Base-by-base conservation (phyloP, 352 stramenopile species). In the Elongisporangium prolatum region DNA sequence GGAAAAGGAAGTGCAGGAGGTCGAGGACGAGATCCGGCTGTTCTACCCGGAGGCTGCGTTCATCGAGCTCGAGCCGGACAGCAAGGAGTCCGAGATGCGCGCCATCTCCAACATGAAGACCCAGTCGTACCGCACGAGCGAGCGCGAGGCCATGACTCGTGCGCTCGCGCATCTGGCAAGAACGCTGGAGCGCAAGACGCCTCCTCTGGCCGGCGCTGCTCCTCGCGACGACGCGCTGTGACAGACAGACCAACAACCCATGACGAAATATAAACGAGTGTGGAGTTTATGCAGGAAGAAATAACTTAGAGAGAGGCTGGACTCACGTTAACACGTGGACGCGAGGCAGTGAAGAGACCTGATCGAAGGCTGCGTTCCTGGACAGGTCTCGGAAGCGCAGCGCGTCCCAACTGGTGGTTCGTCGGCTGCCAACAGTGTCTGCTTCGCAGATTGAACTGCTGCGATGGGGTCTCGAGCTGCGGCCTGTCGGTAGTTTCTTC, bases 51-150 rank as follows among this genome's bases (percentile, higher is more conserved):
- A 96, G 55, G 95, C 96, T 0, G 91, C 95, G 38, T 99, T 97
- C 74, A 99, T 99, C 58, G 96, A 99, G 65, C 79, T 99, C 22
- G 96, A 99, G 74, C 95, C 95, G 20, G 97, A 98, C 80, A 93
- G 83, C 73, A 95, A 95, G 54, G 83, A 93, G 61, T 91, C 85
- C 47, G 83, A 93, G 65, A 92, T 93, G 85, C 83, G 82, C 38
- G 85, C 85, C 17, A 84, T 95, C 52, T 75, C 76, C 58, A 89
- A 80, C 50, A 92, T 92, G 74, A 77, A 88, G 61, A 91, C 79
- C 16, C 84, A 89, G 57, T 92, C 83, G 52, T 88, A 75, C 20
- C 79, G 85, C 56, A 89, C 79, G 40, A 93, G 83, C 52, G 85
- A 95, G 71, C 83, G 81, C n/a, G 85, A 92, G 67, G 85, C 85